phyloP scores from a whole-genome alignment of 805 yeast species.

The Kazachstania psychrophila region DNA sequence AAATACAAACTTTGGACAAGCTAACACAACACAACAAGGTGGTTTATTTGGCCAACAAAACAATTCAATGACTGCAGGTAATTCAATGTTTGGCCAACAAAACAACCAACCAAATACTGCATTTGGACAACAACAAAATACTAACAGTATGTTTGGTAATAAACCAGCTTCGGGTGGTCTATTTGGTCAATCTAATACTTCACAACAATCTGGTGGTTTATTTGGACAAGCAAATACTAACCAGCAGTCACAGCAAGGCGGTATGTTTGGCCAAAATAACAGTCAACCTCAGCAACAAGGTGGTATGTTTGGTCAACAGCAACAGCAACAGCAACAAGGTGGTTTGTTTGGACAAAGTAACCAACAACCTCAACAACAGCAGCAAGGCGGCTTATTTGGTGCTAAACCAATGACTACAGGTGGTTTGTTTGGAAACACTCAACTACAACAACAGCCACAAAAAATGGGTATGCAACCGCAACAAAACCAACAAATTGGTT shows the following conservation, averaged over 20 bases:
- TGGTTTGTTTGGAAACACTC: conserved; percentile 1
- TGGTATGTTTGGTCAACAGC: conserved; percentile 17
- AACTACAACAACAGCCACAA: conserved; percentile 1
- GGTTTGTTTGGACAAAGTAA: conserved; percentile 9
- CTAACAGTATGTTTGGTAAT: conserved; percentile 11
- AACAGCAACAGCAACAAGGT: conserved; percentile 17
- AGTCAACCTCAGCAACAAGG: conserved; percentile 4
- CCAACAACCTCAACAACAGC: no score
- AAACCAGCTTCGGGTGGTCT: conserved; percentile 16
- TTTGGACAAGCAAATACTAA: conserved; percentile 9
- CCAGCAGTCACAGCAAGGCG: conserved; percentile 6
- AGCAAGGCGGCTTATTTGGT: conserved; percentile 13
- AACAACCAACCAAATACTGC: conserved; percentile 7
- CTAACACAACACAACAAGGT: conserved; percentile 13
- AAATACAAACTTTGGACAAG: no score
- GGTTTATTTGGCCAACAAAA: conserved; percentile 33
- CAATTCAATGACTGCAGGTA: conserved; percentile 12
- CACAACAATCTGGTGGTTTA: conserved; percentile 18
- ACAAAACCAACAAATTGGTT: no score
- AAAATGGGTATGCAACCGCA: no score
- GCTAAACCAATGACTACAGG: background rate
- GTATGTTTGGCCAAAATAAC: conserved; percentile 14
- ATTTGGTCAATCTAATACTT: conserved; percentile 15
- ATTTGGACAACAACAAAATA: background rate
- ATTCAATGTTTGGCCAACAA: conserved; percentile 12